Percentiles rank a stretch among this genome's conserved stretches.
Conservation (phyloP, 1,284 basidiomycete species). For the Sporisorium sorghi region DNA sequence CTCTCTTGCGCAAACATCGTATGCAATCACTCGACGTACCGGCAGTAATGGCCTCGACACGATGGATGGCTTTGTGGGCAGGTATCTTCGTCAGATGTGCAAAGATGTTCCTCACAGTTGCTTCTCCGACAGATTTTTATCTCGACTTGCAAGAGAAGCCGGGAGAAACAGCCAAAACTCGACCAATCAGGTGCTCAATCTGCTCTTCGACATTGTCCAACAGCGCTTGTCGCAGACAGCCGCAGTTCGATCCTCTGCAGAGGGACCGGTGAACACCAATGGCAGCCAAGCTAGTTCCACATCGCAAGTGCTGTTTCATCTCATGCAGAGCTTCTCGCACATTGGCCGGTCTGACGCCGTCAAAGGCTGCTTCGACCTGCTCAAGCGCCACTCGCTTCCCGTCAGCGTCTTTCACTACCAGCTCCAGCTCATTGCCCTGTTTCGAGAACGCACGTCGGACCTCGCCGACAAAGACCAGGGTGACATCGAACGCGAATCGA, state of each 20-base stretch:
- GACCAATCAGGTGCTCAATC: neutral
- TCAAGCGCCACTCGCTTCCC: slow-evolving; percentile 6
- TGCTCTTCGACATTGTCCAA: slow-evolving; percentile 6
- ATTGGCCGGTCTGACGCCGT: slow-evolving; percentile 12
- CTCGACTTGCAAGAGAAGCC: neutral
- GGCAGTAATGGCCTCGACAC: neutral
- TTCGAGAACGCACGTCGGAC: slow-evolving; percentile 6
- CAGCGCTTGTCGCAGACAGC: neutral
- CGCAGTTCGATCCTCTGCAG: neutral
- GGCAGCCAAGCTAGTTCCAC: too few species aligned
- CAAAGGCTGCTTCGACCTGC: slow-evolving; percentile 18
- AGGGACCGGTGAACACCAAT: neutral
- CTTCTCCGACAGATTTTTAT: slow-evolving; percentile 10
- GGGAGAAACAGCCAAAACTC: neutral
- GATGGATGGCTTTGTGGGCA: slow-evolving; percentile 10
- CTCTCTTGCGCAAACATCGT: neutral
- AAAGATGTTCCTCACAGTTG: neutral
- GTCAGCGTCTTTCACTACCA: slow-evolving; percentile 26
- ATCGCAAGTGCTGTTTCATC: slow-evolving; percentile 10
- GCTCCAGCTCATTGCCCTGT: slow-evolving; percentile 27
- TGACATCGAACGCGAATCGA: slow-evolving; percentile 5
- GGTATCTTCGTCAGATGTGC: neutral
- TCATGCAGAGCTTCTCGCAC: slow-evolving; percentile 22
- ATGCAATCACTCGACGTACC: neutral
- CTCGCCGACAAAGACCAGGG: neutral